Evolutionary conservation across 345 rosid species (phyloP), one percentile per base, ranked within the genome.

Genomic region (Schrenkiella parvula): DNA sequence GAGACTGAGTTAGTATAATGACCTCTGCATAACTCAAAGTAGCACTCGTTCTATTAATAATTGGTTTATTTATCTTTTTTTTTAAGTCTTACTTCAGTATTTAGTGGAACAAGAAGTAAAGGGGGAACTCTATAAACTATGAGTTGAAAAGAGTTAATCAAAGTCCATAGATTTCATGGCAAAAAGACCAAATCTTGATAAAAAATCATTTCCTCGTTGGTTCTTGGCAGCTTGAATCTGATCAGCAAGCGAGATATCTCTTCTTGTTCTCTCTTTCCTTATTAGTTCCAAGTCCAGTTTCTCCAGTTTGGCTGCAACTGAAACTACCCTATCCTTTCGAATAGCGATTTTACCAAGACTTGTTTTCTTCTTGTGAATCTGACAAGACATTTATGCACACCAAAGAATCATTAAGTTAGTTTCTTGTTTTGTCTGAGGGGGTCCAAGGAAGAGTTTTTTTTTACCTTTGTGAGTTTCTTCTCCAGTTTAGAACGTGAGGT

Each of bases 161-260:
- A 66, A 48, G 18, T 74, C 78, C 38, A 74, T 48, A 2, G 57
- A 43, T 22, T 22, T 47, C 66, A 75, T 60, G 17, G 70, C 79
- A 68, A 54, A 69, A 55, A 69, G 31, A 47, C 66, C 71, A 55
- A 60, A 28, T 38, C 70, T 70, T 10, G 60, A 25, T 18, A 75
- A 37, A 46, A 14, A 11, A 62, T 54, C 66, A 28, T 19, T 74
- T 62, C 75, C 75, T 80, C 84, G 75, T 80, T 34, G 87, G 60
- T 35, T 87, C 66, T 83, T 90, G 55, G 96, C 93, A 0, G 87
- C 92, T 72, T 21, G 84, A 72, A 93, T 90, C 86, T 90, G 92
- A 41, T 93, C 97, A 8, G 96, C 97, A 29, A 93, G 88, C 13
- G 96, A 85, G 71, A 80, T 74, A 66, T 80, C 79, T 34, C 77